Evolutionary conservation across 352 stramenopile species (phyloP).

Genomic region (Phytophthora pisi): DNA sequence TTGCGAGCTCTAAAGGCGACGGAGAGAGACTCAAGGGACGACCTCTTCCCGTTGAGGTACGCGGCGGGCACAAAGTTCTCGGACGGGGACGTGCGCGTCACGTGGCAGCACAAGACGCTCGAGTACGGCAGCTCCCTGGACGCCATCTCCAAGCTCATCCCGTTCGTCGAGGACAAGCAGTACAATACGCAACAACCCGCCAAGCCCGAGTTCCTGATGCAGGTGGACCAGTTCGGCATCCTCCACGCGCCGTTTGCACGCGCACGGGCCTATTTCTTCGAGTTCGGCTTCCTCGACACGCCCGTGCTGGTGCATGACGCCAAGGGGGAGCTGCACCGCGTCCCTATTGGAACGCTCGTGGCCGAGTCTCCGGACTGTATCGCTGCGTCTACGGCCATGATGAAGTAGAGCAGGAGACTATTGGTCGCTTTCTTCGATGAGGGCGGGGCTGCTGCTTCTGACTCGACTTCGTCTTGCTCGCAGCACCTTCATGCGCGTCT

Average conservation of each 20-base stretch:
- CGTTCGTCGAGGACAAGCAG: conserved; percentile 54
- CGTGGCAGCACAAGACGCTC: conserved; percentile 68
- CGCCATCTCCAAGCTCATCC: conserved; percentile 63
- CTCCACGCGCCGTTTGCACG: conserved; percentile 84
- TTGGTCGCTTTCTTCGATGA: neutral
- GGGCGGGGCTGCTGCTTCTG: neutral
- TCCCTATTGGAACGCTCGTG: conserved; percentile 46
- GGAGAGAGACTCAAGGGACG: conserved; percentile 44
- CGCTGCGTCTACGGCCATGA: conserved; percentile 31
- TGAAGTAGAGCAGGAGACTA: conserved; percentile 12
- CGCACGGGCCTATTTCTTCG: conserved; percentile 84
- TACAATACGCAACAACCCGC: conserved; percentile 10
- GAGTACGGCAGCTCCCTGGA: conserved; percentile 72
- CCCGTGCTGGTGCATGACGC: conserved; percentile 49
- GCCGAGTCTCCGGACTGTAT: conserved; percentile 65
- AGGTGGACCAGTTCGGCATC: conserved; percentile 91
- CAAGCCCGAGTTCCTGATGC: conserved; percentile 59
- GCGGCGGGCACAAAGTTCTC: conserved; percentile 78
- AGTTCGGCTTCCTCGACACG: conserved; percentile 66
- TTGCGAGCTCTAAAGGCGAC: conserved; percentile 44
- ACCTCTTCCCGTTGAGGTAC: conserved; percentile 84
- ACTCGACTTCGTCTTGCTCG: neutral
- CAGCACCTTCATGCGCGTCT: conserved; percentile 28
- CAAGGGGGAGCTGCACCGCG: conserved; percentile 36
- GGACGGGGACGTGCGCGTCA: conserved; percentile 56